Conservation (phyloP, 2,329 filamentous ascomycete genomes). For the Fusarium globosum region DNA sequence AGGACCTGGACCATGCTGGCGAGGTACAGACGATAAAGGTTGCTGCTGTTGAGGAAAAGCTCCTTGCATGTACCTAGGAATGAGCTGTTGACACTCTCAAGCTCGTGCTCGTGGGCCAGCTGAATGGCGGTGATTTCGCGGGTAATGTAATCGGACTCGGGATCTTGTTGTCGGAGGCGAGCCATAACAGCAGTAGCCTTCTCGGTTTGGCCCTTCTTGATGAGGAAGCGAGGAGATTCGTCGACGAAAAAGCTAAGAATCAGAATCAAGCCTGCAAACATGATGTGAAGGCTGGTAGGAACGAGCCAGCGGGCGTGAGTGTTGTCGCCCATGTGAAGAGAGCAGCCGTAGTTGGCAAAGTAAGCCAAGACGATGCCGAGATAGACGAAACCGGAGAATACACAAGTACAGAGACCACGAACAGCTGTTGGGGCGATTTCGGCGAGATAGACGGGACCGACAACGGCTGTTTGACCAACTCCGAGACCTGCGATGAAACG, state of each 20-base stretch:
- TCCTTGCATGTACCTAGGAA: conserved; percentile 24
- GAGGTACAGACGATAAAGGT: conserved; percentile 29
- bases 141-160: conserved; percentile 9
- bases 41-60: conserved; percentile 29
- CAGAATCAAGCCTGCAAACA: conserved; percentile 28
- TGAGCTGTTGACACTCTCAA: conserved; percentile 17
- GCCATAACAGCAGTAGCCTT: conserved; percentile 12
- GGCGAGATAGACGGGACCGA: conserved; percentile 29
- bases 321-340: conserved; percentile 11
- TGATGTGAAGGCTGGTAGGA: conserved; percentile 29
- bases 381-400: conserved; percentile 30
- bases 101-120: conserved; percentile 9
- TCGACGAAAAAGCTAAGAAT: conserved; percentile 24
- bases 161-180: conserved; percentile 7
- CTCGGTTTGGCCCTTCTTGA: conserved; percentile 18
- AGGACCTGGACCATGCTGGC: conserved; percentile 35
- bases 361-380: conserved; percentile 25
- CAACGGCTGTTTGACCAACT: conserved; percentile 31
- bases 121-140: conserved; percentile 20
- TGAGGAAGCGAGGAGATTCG: conserved; percentile 30
- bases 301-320: conserved; percentile 28
- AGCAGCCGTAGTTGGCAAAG: conserved; percentile 33
- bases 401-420: conserved; percentile 30
- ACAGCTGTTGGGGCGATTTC: conserved; percentile 33
- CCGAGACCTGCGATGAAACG: conserved; percentile 33